phyloP scores from a whole-genome alignment of 352 stramenopile species.

The Achlya hypogyna region DNA sequence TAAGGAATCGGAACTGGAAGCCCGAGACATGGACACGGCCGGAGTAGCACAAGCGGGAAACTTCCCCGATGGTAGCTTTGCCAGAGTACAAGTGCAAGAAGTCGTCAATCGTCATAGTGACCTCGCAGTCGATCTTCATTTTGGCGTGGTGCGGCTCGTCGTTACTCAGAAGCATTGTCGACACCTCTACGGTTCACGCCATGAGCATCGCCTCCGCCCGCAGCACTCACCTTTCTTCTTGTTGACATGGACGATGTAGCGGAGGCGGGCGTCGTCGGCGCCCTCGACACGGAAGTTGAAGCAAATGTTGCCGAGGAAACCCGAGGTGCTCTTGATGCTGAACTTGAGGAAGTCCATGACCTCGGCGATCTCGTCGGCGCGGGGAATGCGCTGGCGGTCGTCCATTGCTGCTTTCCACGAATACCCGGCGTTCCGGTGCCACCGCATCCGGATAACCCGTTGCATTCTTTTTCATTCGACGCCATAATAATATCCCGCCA shows the following conservation, averaged over 20 bases:
- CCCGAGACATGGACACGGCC: conserved; percentile 66
- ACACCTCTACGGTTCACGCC: conserved; percentile 28
- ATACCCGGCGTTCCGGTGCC: neutral
- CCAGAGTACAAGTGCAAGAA: conserved; percentile 83
- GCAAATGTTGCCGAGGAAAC: conserved; percentile 68
- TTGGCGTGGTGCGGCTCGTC: conserved; percentile 34
- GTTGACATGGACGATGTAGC: conserved; percentile 59
- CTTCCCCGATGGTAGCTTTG: conserved; percentile 64
- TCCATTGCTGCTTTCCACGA: neutral
- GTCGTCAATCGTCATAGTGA: conserved; percentile 78
- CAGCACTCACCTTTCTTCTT: conserved; percentile 27
- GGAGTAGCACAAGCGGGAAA: conserved; percentile 74
- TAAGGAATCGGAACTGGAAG: conserved; percentile 74
- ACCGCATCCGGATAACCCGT: neutral
- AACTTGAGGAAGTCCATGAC: conserved; percentile 83
- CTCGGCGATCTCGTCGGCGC: conserved; percentile 73
- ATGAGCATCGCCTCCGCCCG: neutral
- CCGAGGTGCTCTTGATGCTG: conserved; percentile 62
- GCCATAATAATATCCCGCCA: no score
- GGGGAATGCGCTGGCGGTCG: conserved; percentile 12
- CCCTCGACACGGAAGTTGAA: conserved; percentile 69
- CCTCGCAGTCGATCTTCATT: conserved; percentile 52
- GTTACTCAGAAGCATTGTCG: conserved; percentile 31
- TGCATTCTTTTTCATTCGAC: neutral
- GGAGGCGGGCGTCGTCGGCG: conserved; percentile 28